Conservation (phyloP, 2,329 filamentous ascomycete genomes). For the Pseudohalonectria lignicola region DNA sequence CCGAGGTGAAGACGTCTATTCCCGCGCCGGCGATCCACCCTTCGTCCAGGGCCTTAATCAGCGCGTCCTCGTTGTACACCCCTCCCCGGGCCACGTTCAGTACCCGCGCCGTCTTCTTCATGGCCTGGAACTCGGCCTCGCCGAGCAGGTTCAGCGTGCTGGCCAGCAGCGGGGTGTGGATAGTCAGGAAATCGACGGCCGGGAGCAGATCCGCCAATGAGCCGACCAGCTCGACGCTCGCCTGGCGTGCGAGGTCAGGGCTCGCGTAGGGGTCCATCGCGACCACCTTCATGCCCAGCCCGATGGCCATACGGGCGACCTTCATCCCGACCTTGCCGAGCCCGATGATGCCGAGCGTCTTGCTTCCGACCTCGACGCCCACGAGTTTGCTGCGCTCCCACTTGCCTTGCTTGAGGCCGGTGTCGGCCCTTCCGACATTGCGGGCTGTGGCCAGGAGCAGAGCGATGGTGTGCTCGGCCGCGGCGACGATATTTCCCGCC, state of each 20-base stretch:
- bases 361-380: conserved; percentile 67
- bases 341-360: conserved; percentile 74
- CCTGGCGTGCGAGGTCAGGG: conserved; percentile 55
- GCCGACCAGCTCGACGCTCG: conserved; percentile 52
- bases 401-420: conserved; percentile 57
- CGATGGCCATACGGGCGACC: conserved; percentile 68
- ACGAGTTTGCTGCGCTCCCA: conserved; percentile 70
- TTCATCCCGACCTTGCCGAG: no score
- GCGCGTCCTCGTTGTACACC: conserved; percentile 66
- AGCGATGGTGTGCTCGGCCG: conserved; percentile 67
- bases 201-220: conserved; percentile 51
- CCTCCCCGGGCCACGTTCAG: conserved; percentile 73
- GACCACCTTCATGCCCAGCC: conserved; percentile 64
- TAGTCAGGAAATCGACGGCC: conserved; percentile 63
- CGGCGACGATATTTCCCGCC: conserved; percentile 69
- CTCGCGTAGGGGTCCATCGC: conserved; percentile 73
- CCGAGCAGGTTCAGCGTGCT: conserved; percentile 67
- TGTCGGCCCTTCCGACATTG: conserved; percentile 60
- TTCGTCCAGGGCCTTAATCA: conserved; percentile 58
- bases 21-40: conserved; percentile 67
- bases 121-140: conserved; percentile 51
- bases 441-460: conserved; percentile 64
- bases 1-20: conserved; percentile 68
- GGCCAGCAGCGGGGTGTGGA: conserved; percentile 71
- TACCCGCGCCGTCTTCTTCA: conserved; percentile 65